phyloP scores from a whole-genome alignment of 129 eudicot genomes.

The Lactuca sativa region DNA sequence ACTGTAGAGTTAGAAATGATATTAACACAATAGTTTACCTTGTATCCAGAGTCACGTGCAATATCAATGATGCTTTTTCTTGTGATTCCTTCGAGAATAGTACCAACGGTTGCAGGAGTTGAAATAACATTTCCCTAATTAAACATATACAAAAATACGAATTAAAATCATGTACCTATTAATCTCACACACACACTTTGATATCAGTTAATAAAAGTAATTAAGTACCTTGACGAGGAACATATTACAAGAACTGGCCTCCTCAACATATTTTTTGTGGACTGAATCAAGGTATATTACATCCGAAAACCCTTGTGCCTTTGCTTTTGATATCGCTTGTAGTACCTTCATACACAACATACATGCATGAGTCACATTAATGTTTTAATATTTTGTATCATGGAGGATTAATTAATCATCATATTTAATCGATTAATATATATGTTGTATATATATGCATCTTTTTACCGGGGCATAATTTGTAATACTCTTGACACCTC shows the following conservation, averaged over 20 bases:
- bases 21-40: constrained; percentile 34
- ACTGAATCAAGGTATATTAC: constrained; percentile 79
- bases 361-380: not conserved
- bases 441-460: not conserved
- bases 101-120: constrained; percentile 66
- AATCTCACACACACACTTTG: not conserved
- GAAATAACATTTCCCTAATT: constrained; percentile 62
- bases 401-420: not conserved
- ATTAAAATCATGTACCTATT: not conserved
- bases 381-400: not conserved
- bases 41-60: constrained; percentile 63
- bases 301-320: constrained; percentile 74
- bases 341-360: constrained; percentile 39
- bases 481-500: constrained; percentile 83
- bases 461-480: constrained; percentile 79
- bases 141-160: not conserved
- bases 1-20: no score
- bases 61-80: constrained; percentile 79
- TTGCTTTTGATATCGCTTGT: constrained; percentile 59
- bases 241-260: constrained; percentile 75
- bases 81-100: constrained; percentile 81
- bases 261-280: constrained; percentile 71
- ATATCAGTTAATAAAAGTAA: not conserved
- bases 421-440: not conserved
- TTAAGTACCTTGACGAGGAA: constrained; percentile 74